Evolutionary conservation across 1,139 yeast species (phyloP).

Genomic region (Candida frijolesensis): DNA sequence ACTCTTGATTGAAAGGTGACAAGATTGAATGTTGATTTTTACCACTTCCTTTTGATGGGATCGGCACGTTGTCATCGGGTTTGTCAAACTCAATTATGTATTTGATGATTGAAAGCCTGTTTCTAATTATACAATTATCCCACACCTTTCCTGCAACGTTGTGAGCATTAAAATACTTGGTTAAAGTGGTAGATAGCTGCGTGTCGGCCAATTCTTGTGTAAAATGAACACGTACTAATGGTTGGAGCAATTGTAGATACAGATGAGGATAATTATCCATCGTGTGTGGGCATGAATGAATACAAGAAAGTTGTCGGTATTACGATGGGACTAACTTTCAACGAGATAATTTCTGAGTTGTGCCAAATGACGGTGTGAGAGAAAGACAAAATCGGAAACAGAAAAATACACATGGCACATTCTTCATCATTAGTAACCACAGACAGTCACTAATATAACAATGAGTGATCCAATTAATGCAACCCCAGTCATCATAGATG

Average conservation of each 20-base stretch:
- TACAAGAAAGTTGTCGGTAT: too few species aligned
- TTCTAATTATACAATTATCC: slow-evolving; percentile 44
- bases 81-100: slow-evolving; percentile 26
- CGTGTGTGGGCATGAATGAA: too few species aligned
- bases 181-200: slow-evolving; percentile 7
- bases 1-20: slow-evolving; percentile 41
- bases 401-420: not conserved
- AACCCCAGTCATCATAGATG: slow-evolving; percentile 83
- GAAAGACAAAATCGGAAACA: not conserved
- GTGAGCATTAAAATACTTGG: slow-evolving; percentile 19
- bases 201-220: slow-evolving; percentile 11
- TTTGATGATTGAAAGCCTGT: slow-evolving; percentile 38
- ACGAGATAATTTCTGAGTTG: too few species aligned
- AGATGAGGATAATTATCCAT: slow-evolving; percentile 37
- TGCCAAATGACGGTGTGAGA: too few species aligned
- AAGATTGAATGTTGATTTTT: slow-evolving; percentile 25
- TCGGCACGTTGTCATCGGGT: not conserved
- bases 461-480: slow-evolving; percentile 87
- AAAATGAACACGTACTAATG: slow-evolving; percentile 28
- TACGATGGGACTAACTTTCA: too few species aligned
- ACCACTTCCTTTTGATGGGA: slow-evolving; percentile 13
- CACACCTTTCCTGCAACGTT: slow-evolving; percentile 30
- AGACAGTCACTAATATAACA: not conserved
- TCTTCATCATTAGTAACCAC: not conserved
- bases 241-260: slow-evolving; percentile 37